Percentiles rank a stretch among this genome's conserved stretches.
Conservation (phyloP, 2,329 filamentous ascomycete species). For the Alternaria arbusti region DNA sequence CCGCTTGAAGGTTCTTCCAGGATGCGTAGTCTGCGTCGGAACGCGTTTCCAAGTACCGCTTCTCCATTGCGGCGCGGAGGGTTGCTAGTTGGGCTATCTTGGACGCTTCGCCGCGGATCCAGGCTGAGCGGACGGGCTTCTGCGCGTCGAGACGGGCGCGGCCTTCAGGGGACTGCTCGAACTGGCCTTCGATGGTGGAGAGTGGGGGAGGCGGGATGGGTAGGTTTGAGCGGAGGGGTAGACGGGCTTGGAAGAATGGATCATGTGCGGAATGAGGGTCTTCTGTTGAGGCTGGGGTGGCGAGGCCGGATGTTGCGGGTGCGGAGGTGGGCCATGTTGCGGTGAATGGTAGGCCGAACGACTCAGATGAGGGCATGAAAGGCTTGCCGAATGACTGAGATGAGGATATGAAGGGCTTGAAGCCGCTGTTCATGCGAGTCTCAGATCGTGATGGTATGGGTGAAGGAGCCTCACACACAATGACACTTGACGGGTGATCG, state of each 20-base stretch:
- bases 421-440: background rate
- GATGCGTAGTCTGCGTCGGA: background rate
- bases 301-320: background rate
- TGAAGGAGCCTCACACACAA: background rate
- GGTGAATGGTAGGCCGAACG: background rate
- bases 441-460: background rate
- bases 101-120: slow-evolving; percentile 19
- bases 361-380: background rate
- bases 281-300: background rate
- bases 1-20: background rate
- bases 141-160: slow-evolving; percentile 9
- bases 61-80: background rate
- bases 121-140: slow-evolving; percentile 13
- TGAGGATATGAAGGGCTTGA: background rate
- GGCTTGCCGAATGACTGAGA: background rate
- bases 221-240: background rate
- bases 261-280: background rate
- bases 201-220: slow-evolving; percentile 10
- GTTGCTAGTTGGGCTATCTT: slow-evolving; percentile 11
- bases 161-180: background rate
- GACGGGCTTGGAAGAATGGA: background rate
- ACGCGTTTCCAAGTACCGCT: background rate
- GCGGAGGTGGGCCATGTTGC: background rate
- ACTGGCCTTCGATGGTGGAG: background rate
- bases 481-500: background rate